Evolutionary conservation across 2,329 filamentous ascomycete genomes (phyloP).

Genomic region (Colletotrichum tanaceti): DNA sequence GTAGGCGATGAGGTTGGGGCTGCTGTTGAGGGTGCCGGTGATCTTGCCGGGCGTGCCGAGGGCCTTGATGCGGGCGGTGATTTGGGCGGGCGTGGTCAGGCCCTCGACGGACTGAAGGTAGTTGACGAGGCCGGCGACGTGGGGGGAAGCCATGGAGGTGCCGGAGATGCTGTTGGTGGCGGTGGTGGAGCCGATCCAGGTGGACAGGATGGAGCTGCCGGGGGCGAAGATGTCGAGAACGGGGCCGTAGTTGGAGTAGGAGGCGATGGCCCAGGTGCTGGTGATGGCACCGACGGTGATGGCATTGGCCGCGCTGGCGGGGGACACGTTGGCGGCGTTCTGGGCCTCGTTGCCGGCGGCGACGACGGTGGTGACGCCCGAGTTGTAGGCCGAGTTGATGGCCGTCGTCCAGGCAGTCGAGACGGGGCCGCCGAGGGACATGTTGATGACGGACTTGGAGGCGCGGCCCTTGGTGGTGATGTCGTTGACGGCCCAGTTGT

Average conservation of each 20-base stretch:
- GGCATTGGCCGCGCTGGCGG: conserved; percentile 60
- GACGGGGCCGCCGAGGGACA: conserved; percentile 63
- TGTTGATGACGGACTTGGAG: conserved; percentile 61
- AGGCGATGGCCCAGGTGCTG: conserved; percentile 51
- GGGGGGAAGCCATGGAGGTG: conserved; percentile 72
- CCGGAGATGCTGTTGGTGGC: conserved; percentile 63
- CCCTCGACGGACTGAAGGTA: conserved; percentile 63
- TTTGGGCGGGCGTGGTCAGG: conserved; percentile 53
- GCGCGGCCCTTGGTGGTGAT: conserved; percentile 55
- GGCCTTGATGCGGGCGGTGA: conserved; percentile 55
- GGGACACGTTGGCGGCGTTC: conserved; percentile 52
- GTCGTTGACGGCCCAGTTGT: conserved; percentile 59
- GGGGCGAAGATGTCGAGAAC: conserved; percentile 64
- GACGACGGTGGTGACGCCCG: conserved; percentile 64
- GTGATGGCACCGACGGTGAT: conserved; percentile 65
- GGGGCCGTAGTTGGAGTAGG: conserved; percentile 63
- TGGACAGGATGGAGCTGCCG: conserved; percentile 58
- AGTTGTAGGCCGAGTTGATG: conserved; percentile 57
- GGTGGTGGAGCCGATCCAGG: conserved; percentile 57
- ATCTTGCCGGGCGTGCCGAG: conserved; percentile 55
- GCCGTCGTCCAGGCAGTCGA: conserved; percentile 60
- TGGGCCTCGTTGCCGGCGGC: conserved; percentile 66
- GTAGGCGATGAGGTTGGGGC: conserved; percentile 60
- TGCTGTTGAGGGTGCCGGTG: conserved; percentile 49
- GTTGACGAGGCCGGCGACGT: conserved; percentile 69